Evolutionary conservation across 2,329 filamentous ascomycete genomes (phyloP).

Genomic region (Zasmidium citrigriseum): DNA sequence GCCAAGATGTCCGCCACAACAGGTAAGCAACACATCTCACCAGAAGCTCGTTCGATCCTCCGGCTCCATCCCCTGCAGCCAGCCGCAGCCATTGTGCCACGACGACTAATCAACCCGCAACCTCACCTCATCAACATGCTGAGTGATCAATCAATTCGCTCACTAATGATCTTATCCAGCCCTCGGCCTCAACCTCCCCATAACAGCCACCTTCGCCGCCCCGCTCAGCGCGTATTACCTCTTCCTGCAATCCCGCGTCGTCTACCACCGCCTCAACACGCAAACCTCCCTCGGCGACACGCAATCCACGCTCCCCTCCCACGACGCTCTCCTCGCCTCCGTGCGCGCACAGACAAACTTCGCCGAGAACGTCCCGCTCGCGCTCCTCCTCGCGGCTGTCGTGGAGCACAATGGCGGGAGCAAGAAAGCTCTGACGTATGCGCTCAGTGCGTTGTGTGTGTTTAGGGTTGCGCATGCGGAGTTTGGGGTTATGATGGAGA

Average conservation of each 20-base stretch:
- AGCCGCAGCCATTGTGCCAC: neutral
- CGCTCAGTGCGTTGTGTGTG: constrained; percentile 9
- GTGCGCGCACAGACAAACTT: constrained; percentile 20
- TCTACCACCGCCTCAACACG: constrained; percentile 11
- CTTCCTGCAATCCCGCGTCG: constrained; percentile 17
- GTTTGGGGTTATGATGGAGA: constrained; percentile 9
- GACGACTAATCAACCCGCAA: neutral
- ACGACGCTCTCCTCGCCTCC: constrained; percentile 12
- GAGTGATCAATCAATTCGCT: no score
- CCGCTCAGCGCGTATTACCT: constrained; percentile 21
- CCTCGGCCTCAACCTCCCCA: constrained; percentile 12
- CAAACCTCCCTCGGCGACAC: constrained; percentile 8
- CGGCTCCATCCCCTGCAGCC: neutral
- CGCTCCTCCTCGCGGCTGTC: constrained; percentile 14
- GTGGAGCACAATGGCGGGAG: constrained; percentile 15
- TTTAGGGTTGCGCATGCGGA: constrained; percentile 17
- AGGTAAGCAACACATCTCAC: neutral
- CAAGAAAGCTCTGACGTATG: constrained; percentile 10
- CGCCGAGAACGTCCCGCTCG: constrained; percentile 20
- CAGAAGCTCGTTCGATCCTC: neutral
- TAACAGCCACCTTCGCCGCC: constrained; percentile 20
- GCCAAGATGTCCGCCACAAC: neutral
- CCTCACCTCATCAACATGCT: no score
- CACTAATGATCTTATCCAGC: no score
- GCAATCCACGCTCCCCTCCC: neutral